A percentile compares a stretch with the other conserved stretches of the same genome.
phyloP scores from a whole-genome alignment of 352 stramenopile species.

The Globisporangium echinulatum region DNA sequence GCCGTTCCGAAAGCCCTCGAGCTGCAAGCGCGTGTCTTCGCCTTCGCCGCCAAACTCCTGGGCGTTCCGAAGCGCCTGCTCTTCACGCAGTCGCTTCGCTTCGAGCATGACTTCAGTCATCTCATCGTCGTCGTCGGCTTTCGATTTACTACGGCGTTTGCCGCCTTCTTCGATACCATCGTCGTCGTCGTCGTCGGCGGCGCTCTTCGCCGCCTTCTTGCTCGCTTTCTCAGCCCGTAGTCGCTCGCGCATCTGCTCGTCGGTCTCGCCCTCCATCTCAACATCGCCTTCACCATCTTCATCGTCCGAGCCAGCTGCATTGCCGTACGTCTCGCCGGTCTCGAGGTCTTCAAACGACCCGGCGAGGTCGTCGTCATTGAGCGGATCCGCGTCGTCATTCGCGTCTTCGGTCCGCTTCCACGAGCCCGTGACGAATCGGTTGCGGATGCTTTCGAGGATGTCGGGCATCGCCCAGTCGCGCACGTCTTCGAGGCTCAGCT shows the following conservation, averaged over 20 bases:
- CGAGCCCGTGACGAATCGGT: constrained; percentile 97
- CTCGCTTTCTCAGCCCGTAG: constrained; percentile 88
- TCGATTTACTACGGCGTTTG: constrained; percentile 11
- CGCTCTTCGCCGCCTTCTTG: constrained; percentile 79
- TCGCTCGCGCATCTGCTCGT: constrained; percentile 76
- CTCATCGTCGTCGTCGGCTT: constrained; percentile 60
- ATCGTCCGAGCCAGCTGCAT: constrained; percentile 15
- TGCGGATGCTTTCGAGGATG: constrained; percentile 71
- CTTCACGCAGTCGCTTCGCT: constrained; percentile 74
- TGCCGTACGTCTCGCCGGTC: constrained; percentile 80
- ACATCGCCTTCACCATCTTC: constrained; percentile 23
- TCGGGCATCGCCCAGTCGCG: constrained; percentile 75
- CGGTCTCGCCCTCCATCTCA: constrained; percentile 51
- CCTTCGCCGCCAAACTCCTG: constrained; percentile 95
- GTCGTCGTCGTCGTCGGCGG: constrained; percentile 49
- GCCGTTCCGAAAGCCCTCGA: constrained; percentile 95
- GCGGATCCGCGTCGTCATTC: constrained; percentile 35
- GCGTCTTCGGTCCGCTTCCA: constrained; percentile 72
- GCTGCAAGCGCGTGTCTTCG: constrained; percentile 87
- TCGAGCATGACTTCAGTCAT: constrained; percentile 84
- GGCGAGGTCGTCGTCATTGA: constrained; percentile 88
- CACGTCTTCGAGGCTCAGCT: constrained; percentile 54
- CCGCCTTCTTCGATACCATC: constrained; percentile 22
- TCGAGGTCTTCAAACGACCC: constrained; percentile 98
- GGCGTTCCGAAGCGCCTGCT: constrained; percentile 81